Percentiles rank a stretch among this genome's conserved stretches.
Evolutionary conservation across 2,329 filamentous ascomycete species (phyloP).

Genomic region (Mycosphaerella sp.): DNA sequence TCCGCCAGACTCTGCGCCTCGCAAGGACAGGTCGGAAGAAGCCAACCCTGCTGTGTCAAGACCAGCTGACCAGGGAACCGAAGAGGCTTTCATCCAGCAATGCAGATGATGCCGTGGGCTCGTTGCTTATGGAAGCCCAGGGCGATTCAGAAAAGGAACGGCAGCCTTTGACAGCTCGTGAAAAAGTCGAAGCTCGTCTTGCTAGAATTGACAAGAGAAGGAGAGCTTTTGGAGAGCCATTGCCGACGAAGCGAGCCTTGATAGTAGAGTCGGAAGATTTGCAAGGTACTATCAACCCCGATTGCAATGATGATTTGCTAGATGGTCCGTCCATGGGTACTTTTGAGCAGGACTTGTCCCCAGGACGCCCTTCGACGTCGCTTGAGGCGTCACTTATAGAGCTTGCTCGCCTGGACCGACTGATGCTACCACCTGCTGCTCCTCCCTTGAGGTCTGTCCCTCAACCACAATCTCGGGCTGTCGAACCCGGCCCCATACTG

Average conservation of each 20-base stretch:
- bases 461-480: background rate
- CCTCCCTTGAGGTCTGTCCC: constrained; percentile 1
- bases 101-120: constrained; percentile 12
- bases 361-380: constrained; percentile 7
- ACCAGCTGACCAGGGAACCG: constrained; percentile 25
- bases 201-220: constrained; percentile 28
- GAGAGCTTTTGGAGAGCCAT: constrained; percentile 5
- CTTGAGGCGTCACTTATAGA: constrained; percentile 16
- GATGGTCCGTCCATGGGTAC: constrained; percentile 7
- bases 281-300: background rate
- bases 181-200: constrained; percentile 28
- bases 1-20: constrained; percentile 35
- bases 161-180: constrained; percentile 20
- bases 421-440: constrained; percentile 19
- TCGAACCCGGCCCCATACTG: background rate
- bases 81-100: constrained; percentile 16
- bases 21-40: constrained; percentile 37
- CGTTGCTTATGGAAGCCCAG: background rate
- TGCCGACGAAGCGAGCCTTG: background rate
- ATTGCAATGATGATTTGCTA: constrained; percentile 3
- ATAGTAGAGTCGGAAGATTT: background rate
- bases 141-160: background rate
- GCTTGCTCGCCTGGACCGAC: constrained; percentile 18
- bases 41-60: constrained; percentile 39
- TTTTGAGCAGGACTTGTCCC: constrained; percentile 6